Evolutionary conservation across 441 rosid genomes (phyloP).

Genomic region (Gossypium trilobum): DNA sequence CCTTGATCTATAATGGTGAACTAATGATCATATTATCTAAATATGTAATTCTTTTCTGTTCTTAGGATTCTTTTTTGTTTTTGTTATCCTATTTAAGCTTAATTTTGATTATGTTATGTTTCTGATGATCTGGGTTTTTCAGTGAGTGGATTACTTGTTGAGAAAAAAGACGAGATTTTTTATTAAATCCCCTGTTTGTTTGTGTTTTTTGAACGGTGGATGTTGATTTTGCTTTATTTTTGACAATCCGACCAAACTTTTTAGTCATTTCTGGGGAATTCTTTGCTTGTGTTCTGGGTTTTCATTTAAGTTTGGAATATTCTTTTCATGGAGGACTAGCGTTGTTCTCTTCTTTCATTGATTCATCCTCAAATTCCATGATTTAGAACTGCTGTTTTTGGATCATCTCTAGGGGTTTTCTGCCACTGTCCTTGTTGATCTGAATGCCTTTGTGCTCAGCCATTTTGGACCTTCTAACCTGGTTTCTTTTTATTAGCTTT

Average conservation of each 20-base stretch:
- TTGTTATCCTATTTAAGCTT: slow-evolving; percentile 5
- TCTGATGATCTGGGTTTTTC: slow-evolving; percentile 31
- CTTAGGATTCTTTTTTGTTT: not conserved
- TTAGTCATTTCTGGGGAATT: slow-evolving; percentile 1
- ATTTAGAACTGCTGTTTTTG: slow-evolving; percentile 9
- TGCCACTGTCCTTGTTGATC: not conserved
- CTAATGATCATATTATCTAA: slow-evolving; percentile 28
- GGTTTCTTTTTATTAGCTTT: not conserved
- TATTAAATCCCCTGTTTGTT: slow-evolving; percentile 21
- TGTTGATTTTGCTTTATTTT: slow-evolving; percentile 21
- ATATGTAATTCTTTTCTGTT: slow-evolving; percentile 14
- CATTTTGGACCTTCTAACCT: slow-evolving; percentile 19
- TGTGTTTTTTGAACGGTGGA: slow-evolving; percentile 22
- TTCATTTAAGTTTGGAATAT: slow-evolving; percentile 38
- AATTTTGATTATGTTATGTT: slow-evolving; percentile 17
- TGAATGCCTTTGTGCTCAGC: slow-evolving; percentile 11
- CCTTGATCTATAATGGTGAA: slow-evolving; percentile 34
- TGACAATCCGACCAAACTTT: not conserved
- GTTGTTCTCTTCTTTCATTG: slow-evolving; percentile 37
- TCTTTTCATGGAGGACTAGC: slow-evolving; percentile 35
- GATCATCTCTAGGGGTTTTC: slow-evolving; percentile 8
- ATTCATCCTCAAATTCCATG: slow-evolving; percentile 14
- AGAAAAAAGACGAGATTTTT: not conserved
- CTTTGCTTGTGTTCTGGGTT: slow-evolving; percentile 29
- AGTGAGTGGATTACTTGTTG: slow-evolving; percentile 6